Evolutionary conservation across 2,329 filamentous ascomycete species (phyloP).

Genomic region (Beauveria sp.): DNA sequence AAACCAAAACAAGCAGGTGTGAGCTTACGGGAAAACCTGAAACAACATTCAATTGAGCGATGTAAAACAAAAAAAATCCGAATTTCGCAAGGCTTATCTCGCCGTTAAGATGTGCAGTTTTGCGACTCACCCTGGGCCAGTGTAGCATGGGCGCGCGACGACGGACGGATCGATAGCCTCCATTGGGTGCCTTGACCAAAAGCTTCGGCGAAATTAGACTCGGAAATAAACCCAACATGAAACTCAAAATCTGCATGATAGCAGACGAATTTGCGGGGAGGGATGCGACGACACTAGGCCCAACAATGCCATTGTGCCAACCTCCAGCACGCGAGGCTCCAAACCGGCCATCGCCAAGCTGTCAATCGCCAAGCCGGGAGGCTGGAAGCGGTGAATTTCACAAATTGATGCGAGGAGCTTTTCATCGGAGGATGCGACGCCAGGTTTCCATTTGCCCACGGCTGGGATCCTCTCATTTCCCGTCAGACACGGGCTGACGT

Average conservation of each 20-base stretch:
- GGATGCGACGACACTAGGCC: no score
- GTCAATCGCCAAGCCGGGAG: slow-evolving; percentile 2
- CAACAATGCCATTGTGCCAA: no score
- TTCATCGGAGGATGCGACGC: not conserved
- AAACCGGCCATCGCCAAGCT: not conserved
- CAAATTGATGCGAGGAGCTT: not conserved
- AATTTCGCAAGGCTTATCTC: not conserved
- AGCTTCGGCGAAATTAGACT: not conserved
- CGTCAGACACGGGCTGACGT: not conserved
- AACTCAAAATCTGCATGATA: not conserved
- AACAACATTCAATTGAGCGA: not conserved
- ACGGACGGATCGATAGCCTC: not conserved
- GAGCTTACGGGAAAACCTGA: not conserved
- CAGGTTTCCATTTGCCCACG: not conserved
- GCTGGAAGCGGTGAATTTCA: not conserved
- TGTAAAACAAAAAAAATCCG: not conserved
- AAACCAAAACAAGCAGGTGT: not conserved
- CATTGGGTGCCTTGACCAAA: not conserved
- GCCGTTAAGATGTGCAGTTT: not conserved
- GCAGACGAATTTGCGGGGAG: no score
- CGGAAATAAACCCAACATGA: not conserved
- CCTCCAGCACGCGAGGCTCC: not conserved
- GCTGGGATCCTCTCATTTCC: not conserved
- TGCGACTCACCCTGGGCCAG: not conserved
- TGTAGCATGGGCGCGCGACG: not conserved